A percentile compares a stretch with the other conserved stretches of the same genome.
phyloP scores from a whole-genome alignment of 805 yeast species.

The Candida sakaeoensis region DNA sequence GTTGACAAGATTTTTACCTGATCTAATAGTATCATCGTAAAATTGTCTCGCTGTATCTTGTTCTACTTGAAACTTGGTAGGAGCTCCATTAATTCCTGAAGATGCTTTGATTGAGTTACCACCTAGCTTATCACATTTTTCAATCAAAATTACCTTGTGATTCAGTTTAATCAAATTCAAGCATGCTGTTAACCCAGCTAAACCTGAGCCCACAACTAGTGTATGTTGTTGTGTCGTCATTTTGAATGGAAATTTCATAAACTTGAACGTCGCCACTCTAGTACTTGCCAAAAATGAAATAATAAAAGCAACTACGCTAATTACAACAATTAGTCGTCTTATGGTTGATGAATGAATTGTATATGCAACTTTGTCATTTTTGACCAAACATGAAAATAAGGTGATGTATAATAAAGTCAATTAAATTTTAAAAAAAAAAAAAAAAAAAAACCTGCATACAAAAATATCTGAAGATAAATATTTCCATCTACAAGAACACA shows the following conservation, averaged over 20 bases:
- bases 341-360: background rate
- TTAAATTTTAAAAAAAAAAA: too few relatives aligned
- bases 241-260: background rate
- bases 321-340: background rate
- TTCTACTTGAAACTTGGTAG: conserved; percentile 22
- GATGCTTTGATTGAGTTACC: conserved; percentile 63
- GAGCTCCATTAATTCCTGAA: conserved; percentile 52
- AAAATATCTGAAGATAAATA: background rate
- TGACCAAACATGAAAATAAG: background rate
- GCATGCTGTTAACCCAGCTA: conserved; percentile 51
- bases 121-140: conserved; percentile 47
- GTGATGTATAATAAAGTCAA: background rate
- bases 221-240: conserved; percentile 2
- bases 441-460: conserved; percentile 2
- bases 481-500: background rate
- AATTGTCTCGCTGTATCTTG: conserved; percentile 27
- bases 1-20: conserved; percentile 30
- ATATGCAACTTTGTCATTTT: background rate
- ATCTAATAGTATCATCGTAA: conserved; percentile 25
- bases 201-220: conserved; percentile 52
- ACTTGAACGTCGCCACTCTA: background rate
- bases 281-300: background rate
- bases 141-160: conserved; percentile 42
- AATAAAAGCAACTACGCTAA: background rate
- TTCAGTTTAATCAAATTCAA: conserved; percentile 30